Evolutionary conservation across 768 basidiomycete species (phyloP).

Genomic region (Amanita brunnescens): DNA sequence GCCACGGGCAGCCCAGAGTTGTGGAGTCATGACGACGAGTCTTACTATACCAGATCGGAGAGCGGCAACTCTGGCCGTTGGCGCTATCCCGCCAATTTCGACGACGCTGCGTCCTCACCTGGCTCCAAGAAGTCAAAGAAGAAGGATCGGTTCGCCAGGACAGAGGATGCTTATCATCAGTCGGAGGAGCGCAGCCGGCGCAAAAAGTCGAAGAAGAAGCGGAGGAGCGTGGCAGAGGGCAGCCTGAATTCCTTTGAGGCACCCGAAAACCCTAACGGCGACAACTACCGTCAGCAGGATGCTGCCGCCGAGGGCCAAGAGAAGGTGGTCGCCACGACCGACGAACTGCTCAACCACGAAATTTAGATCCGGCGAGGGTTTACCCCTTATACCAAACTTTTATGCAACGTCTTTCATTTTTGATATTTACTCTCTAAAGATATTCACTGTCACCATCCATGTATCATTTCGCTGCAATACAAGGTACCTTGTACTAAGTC

Average conservation of each 20-base stretch:
- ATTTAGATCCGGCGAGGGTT: conserved; percentile 37
- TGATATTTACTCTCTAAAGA: conserved; percentile 60
- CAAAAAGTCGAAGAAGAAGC: conserved; percentile 62
- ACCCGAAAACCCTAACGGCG: conserved; percentile 70
- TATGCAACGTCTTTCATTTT: conserved; percentile 68
- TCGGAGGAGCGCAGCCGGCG: conserved; percentile 34
- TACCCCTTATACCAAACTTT: conserved; percentile 45
- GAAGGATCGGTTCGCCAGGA: conserved; percentile 83
- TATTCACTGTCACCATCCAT: neutral
- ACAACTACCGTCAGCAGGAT: conserved; percentile 43
- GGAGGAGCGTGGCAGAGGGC: conserved; percentile 29
- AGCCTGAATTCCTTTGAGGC: conserved; percentile 36
- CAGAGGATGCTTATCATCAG: conserved; percentile 72
- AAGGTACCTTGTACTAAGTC: neutral
- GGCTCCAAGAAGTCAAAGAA: conserved; percentile 58
- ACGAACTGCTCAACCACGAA: conserved; percentile 57
- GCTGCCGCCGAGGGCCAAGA: conserved; percentile 19
- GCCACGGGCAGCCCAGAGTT: conserved; percentile 50
- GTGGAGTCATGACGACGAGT: conserved; percentile 72
- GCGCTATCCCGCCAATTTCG: conserved; percentile 84
- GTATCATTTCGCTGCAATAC: neutral
- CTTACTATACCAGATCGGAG: conserved; percentile 50
- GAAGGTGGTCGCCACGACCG: conserved; percentile 11
- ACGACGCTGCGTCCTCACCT: conserved; percentile 41
- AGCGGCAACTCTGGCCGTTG: conserved; percentile 49